Base-by-base conservation (phyloP, 1,284 basidiomycete species). In the Ganoderma multipileum region DNA sequence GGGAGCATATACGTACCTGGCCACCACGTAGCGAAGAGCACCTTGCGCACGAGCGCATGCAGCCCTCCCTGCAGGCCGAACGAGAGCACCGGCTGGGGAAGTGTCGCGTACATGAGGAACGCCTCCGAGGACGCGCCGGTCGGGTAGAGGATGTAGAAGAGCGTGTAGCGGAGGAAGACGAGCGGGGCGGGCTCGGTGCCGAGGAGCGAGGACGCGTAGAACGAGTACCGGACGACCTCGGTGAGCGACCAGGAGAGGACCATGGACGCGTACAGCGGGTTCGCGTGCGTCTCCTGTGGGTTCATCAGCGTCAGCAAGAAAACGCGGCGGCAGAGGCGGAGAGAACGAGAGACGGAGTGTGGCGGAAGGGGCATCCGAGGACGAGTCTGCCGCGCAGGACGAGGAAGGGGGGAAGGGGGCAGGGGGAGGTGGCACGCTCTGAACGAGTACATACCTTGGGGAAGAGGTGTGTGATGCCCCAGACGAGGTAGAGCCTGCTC, bases 111-210 rank as follows among this genome's bases (percentile, higher is more conserved):
- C 76, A 92, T 93, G 69, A 97, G 86, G 78, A 93, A 89, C 0
- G 96, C 96, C 82, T 99, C 97, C 54, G 94, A 96, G 8, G 87
- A 87, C 1, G 97, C 97, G 61, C 97, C 97, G 58, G 97, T 81
- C 3, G 95, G 96, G 83, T 99, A 99, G 36, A 99, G 89, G 60
- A 96, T 75, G 80, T 94, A 96, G 83, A 99, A 99, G 7, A 95
- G 89, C 36, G 96, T 95, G 86, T 99, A 99, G 65, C 96, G 90
- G 55, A 91, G 80, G 82, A 86, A 91, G 33, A 89, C 81, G 61
- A 93, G 85, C 38, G 78, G 33, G 62, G 77, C 77, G 8, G 88
- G 84, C 71, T 85, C 84, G 65, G 68, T 67, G 8, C 86, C 87
- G 58, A 94, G 75, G 11, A 98, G 87, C 60, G 85, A 85, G 76